These are phyloP conservation scores for Pleurotus cornucopiae DNA, from an alignment of 768 basidiomycete genomes.

Conservation along the genomic window DNA sequence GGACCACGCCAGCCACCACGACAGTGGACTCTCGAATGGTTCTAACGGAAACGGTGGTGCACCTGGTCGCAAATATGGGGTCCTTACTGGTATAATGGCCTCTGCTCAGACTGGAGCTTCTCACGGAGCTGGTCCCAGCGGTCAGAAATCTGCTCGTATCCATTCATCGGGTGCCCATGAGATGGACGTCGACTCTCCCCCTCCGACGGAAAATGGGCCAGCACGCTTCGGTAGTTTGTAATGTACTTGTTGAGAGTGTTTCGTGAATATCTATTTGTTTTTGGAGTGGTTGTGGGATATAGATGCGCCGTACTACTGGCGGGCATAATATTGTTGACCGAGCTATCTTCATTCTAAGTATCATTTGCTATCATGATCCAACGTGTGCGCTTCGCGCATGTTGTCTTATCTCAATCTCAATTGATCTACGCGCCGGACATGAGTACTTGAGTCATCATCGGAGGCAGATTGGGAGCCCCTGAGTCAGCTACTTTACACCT, in stretches of 20 bases:
- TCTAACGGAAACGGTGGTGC: constrained; percentile 39
- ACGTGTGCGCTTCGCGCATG: too few relatives aligned
- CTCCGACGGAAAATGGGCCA: constrained; percentile 20
- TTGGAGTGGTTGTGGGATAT: too few relatives aligned
- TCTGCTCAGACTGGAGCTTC: constrained; percentile 53
- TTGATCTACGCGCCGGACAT: not conserved
- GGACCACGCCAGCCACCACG: constrained; percentile 57
- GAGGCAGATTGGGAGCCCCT: not conserved
- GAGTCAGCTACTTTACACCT: not conserved
- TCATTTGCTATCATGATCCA: too few relatives aligned
- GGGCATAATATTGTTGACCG: too few relatives aligned
- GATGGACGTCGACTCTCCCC: constrained; percentile 43
- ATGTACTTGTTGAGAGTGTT: not conserved
- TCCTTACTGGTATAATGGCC: constrained; percentile 68
- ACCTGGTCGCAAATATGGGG: constrained; percentile 53
- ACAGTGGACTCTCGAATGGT: constrained; percentile 29
- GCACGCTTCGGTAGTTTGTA: constrained; percentile 1
- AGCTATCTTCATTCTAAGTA: too few relatives aligned
- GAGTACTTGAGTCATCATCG: not conserved
- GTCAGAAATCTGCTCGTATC: constrained; percentile 52
- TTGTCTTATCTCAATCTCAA: not conserved
- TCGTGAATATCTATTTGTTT: too few relatives aligned
- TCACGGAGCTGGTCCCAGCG: constrained; percentile 76
- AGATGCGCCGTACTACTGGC: too few relatives aligned
- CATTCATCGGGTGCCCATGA: constrained; percentile 25